Conservation (phyloP, 345 rosid genomes). For the Hibiscus trionum region DNA sequence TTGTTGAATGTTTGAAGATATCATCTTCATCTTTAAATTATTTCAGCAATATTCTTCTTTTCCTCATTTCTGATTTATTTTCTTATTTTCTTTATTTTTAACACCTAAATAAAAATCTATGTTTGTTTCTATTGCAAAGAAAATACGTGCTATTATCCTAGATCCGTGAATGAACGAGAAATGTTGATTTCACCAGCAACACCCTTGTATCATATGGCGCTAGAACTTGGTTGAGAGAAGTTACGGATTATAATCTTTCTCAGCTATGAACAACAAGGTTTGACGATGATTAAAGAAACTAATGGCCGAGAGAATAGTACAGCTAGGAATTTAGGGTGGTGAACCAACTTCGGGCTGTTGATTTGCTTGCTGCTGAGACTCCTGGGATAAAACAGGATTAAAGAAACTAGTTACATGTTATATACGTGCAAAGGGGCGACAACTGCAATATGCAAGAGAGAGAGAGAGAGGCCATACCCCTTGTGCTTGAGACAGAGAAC, state of each 20-base stretch:
- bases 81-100: too few species aligned
- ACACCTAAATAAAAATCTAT: too few species aligned
- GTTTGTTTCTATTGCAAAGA: too few species aligned
- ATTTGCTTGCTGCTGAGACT: not conserved
- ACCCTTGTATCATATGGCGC: too few species aligned
- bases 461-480: not conserved
- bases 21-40: too few species aligned
- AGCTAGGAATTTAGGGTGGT: not conserved
- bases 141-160: too few species aligned
- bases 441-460: not conserved
- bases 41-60: too few species aligned
- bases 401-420: not conserved
- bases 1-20: too few species aligned
- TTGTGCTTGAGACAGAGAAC: conserved; percentile 31
- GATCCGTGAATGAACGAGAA: too few species aligned
- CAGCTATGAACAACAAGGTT: not conserved
- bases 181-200: too few species aligned
- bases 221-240: not conserved
- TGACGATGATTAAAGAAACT: not conserved
- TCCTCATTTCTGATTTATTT: too few species aligned
- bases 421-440: not conserved
- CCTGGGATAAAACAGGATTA: not conserved
- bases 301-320: not conserved
- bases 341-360: not conserved
- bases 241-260: not conserved